Percentiles rank a stretch among this genome's conserved stretches.
phyloP scores from a whole-genome alignment of 1,284 basidiomycete species.

The Puccinia horiana region DNA sequence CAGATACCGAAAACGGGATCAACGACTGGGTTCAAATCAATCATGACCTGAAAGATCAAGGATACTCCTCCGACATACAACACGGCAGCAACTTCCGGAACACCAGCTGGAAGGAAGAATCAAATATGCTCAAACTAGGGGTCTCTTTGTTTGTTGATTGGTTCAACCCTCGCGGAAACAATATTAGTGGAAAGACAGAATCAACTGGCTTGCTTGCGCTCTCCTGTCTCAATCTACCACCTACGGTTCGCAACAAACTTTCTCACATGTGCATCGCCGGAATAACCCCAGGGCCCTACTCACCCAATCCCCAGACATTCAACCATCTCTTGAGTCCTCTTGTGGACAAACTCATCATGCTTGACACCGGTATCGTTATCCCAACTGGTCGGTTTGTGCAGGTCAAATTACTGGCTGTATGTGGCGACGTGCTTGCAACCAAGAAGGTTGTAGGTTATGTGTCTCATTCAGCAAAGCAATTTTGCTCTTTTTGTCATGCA shows the following conservation, averaged over 20 bases:
- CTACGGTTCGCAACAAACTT: not conserved
- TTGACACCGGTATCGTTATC: not conserved
- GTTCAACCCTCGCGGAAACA: slow-evolving; percentile 37
- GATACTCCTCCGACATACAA: not conserved
- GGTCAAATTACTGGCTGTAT: not conserved
- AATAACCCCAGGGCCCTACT: slow-evolving; percentile 4
- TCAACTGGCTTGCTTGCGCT: slow-evolving; percentile 12
- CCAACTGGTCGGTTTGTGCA: slow-evolving; percentile 1
- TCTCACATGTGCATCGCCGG: slow-evolving; percentile 13
- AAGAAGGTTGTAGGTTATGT: slow-evolving; percentile 15
- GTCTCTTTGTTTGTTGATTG: slow-evolving; percentile 31
- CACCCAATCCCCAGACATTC: slow-evolving; percentile 3
- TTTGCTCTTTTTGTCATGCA: slow-evolving; percentile 12
- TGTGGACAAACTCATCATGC: slow-evolving; percentile 24
- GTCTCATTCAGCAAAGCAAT: slow-evolving; percentile 4
- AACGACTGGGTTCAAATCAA: not conserved
- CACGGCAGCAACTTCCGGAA: not conserved
- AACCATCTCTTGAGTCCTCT: slow-evolving; percentile 21
- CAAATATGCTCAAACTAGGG: not conserved
- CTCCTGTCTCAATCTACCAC: slow-evolving; percentile 30
- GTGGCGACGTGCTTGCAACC: slow-evolving; percentile 7
- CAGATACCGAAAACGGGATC: not conserved
- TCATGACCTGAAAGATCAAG: not conserved
- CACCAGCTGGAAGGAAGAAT: not conserved
- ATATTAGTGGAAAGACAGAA: not conserved